phyloP scores from a whole-genome alignment of 1,284 basidiomycete genomes.

The Coniferiporia weirii region DNA sequence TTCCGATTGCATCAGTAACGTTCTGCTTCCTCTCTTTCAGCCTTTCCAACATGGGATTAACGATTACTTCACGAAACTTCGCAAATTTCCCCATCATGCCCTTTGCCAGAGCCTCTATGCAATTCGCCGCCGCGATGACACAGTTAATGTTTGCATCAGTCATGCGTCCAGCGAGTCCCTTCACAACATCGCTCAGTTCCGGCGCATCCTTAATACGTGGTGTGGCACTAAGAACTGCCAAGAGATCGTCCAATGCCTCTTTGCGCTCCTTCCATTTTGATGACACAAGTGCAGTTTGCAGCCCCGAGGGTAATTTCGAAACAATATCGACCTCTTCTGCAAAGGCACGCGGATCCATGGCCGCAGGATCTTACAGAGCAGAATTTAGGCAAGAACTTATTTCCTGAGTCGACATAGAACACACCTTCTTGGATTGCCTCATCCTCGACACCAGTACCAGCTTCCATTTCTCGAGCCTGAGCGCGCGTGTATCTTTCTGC shows the following conservation, averaged over 20 bases:
- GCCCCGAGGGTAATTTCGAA: slow-evolving; percentile 67
- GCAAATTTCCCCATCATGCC: slow-evolving; percentile 76
- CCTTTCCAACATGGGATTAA: slow-evolving; percentile 82
- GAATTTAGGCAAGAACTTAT: neutral
- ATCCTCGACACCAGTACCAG: slow-evolving; percentile 39
- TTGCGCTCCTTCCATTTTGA: slow-evolving; percentile 99
- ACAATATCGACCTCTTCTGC: slow-evolving; percentile 82
- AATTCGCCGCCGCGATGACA: slow-evolving; percentile 84
- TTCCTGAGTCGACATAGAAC: slow-evolving; percentile 17
- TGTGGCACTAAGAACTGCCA: slow-evolving; percentile 65
- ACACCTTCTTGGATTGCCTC: slow-evolving; percentile 31
- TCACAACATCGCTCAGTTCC: slow-evolving; percentile 69
- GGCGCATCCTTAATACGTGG: slow-evolving; percentile 77
- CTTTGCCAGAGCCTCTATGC: slow-evolving; percentile 83
- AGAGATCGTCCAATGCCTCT: slow-evolving; percentile 84
- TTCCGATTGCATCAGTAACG: slow-evolving; percentile 86
- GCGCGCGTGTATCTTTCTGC: slow-evolving; percentile 78
- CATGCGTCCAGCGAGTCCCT: slow-evolving; percentile 76
- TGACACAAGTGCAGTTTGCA: slow-evolving; percentile 74
- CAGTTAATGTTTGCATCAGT: slow-evolving; percentile 96
- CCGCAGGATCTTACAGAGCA: slow-evolving; percentile 36
- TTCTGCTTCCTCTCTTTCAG: slow-evolving; percentile 92
- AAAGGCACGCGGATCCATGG: slow-evolving; percentile 77
- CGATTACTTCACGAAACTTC: slow-evolving; percentile 67
- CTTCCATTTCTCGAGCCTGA: slow-evolving; percentile 71